Percentiles rank a stretch among this genome's conserved stretches.
These are phyloP conservation scores for Gossypium gossypioides DNA, from an alignment of 441 rosid species.

Conservation along the genomic window DNA sequence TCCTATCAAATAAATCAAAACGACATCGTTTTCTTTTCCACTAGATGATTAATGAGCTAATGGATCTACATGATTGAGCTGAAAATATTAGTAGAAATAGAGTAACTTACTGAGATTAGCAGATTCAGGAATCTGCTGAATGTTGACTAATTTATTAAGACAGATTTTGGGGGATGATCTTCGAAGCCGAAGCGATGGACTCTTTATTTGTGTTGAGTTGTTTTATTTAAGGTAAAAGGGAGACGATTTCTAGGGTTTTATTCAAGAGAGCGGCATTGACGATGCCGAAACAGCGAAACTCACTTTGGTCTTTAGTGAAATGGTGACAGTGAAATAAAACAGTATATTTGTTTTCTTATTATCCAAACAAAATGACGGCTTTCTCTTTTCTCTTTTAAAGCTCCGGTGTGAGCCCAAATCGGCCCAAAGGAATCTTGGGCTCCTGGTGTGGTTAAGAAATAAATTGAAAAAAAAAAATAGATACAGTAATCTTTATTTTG, in stretches of 20 bases:
- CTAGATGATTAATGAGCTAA: neutral
- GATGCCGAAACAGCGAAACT: constrained; percentile 8
- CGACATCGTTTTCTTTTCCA: too few relatives aligned
- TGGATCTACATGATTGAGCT: neutral
- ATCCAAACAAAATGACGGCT: neutral
- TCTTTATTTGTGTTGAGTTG: too few relatives aligned
- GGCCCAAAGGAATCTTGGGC: neutral
- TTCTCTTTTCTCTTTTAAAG: neutral
- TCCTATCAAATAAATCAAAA: neutral
- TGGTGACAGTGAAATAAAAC: neutral
- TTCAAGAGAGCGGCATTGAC: constrained; percentile 9
- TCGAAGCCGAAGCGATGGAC: neutral
- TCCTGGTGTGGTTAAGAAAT: neutral
- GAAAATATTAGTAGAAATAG: neutral
- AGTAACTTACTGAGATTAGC: neutral
- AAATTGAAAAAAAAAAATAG: too few relatives aligned
- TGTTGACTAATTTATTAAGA: too few relatives aligned
- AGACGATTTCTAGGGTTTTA: constrained; percentile 13
- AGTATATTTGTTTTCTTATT: neutral
- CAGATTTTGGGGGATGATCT: neutral
- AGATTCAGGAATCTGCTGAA: neutral
- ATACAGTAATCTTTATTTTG: too few relatives aligned
- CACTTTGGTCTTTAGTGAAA: neutral
- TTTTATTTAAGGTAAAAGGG: neutral
- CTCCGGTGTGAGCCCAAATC: neutral